Base-by-base conservation (phyloP, 805 yeast species). In the Candida andamanensis region DNA sequence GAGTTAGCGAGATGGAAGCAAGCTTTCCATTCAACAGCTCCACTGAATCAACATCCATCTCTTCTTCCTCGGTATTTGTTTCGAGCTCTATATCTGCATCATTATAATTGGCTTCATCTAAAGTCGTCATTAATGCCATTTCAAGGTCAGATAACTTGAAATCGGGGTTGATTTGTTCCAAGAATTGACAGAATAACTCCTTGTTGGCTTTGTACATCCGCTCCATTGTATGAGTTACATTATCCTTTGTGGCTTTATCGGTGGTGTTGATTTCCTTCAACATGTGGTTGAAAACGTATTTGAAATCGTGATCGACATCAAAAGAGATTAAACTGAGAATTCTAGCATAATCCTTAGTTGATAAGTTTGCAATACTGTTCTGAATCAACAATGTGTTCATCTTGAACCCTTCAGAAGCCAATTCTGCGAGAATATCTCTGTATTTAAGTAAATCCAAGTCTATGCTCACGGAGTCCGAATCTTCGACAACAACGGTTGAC, bases 41-140 rank as follows among this genome's bases (percentile, higher is more conserved):
- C 7, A 14, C 36, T 10, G 14, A 24, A 11, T 26, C 23, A 9
- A 42, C 46, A 5, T 28, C 37, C 23, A 57, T 41, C n/a, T 32
- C 35, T 5, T 50, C 46, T 13, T 48, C 49, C 6, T 40, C 48
- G 7, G 42, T 39, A n/a, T 40, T 47, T 22, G 27, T 50, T 6
- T 38, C 51, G 14, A 26, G 50, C 7, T 48, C 54, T 12, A 39
- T 50, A 19, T 51, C 61, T 8, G 58, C 47, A 15, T 56, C 61
- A n/a, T n/a, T n/a, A 11, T 50, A 45, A 12, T 49, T 48, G 20
- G 30, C 29, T 9, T 43, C 46, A 17, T 56, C 45, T 31, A 86
- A 56, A 1, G 89, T 78, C 1, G 81, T 69, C 57, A 85, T 83
- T 28, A 85, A 59, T 33, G 71, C 67, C 67, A 86, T 72, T 60